A percentile compares a stretch with the other conserved stretches of the same genome.
phyloP scores from a whole-genome alignment of 2,329 filamentous ascomycete species.

The Madurella mycetomatis region DNA sequence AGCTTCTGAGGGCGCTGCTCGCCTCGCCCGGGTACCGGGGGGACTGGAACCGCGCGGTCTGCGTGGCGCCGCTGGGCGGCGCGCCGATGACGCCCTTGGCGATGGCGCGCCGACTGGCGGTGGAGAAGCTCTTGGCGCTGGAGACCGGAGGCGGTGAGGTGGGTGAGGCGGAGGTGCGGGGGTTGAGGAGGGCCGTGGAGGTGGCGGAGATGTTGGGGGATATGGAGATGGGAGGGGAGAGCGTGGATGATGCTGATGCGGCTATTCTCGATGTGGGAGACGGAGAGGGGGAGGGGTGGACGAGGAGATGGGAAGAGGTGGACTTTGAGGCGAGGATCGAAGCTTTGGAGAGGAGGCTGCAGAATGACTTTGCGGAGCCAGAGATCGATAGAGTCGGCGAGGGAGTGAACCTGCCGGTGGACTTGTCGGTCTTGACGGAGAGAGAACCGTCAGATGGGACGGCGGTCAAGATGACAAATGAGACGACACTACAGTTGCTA shows the following conservation, averaged over 20 bases:
- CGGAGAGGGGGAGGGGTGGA: background rate
- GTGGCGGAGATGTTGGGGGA: background rate
- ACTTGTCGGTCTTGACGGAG: constrained; percentile 16
- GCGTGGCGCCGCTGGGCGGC: no score
- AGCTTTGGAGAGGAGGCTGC: background rate
- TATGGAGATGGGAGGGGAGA: background rate
- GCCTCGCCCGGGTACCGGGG: background rate
- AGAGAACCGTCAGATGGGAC: constrained; percentile 5
- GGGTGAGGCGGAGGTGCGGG: background rate
- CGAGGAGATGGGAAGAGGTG: background rate
- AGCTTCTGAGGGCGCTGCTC: background rate
- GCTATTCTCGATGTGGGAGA: background rate
- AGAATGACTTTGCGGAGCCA: background rate
- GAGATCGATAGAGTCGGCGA: background rate
- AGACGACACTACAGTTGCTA: constrained; percentile 13
- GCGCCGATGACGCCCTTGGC: background rate
- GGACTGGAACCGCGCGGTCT: background rate
- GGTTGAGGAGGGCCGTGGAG: background rate
- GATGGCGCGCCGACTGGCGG: background rate
- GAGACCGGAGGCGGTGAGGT: background rate
- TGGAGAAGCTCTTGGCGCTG: background rate
- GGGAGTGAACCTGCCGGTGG: constrained; percentile 10
- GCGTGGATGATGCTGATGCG: background rate
- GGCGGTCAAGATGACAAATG: constrained; percentile 11
- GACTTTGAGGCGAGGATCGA: background rate